Conservation (phyloP, 495 filamentous ascomycete genomes). For the Lentithecium fluviatile region DNA sequence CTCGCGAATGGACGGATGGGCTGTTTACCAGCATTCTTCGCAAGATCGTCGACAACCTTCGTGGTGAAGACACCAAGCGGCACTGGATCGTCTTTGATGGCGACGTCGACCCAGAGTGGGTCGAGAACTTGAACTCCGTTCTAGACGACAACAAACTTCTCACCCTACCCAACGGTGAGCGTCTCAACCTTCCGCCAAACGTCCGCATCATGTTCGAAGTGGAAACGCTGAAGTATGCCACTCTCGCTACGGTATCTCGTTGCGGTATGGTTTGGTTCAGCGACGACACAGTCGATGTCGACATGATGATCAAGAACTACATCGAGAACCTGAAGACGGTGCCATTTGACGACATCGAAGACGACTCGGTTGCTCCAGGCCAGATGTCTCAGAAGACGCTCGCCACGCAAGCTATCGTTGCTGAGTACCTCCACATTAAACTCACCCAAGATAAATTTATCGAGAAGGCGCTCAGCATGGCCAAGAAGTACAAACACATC, state of each 20-base stretch:
- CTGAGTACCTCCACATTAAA: conserved; percentile 71
- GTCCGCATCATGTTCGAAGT: conserved; percentile 99
- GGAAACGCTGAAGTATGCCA: conserved; percentile 97
- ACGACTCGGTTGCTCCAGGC: conserved; percentile 79
- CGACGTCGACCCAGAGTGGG: conserved; percentile 98
- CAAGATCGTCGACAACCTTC: conserved; percentile 98
- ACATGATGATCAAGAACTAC: conserved; percentile 92
- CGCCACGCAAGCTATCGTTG: conserved; percentile 70
- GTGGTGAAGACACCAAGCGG: conserved; percentile 91
- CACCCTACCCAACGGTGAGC: conserved; percentile 95
- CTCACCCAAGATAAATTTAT: conserved; percentile 77
- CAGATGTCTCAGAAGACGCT: conserved; percentile 74
- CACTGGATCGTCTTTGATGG: conserved; percentile 99
- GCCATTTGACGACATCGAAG: conserved; percentile 89
- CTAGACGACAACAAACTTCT: conserved; percentile 98
- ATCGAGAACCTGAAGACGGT: conserved; percentile 76
- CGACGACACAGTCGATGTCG: conserved; percentile 87
- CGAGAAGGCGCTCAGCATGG: conserved; percentile 68
- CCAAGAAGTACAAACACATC: conserved; percentile 82
- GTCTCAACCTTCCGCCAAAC: conserved; percentile 87
- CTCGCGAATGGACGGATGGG: conserved; percentile 97
- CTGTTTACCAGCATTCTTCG: conserved; percentile 96
- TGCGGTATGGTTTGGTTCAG: conserved; percentile 99
- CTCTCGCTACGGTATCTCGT: conserved; percentile 92
- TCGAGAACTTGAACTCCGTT: conserved; percentile 99